phyloP scores from a whole-genome alignment of 768 basidiomycete genomes.

The Candolleomyces eurysporus region DNA sequence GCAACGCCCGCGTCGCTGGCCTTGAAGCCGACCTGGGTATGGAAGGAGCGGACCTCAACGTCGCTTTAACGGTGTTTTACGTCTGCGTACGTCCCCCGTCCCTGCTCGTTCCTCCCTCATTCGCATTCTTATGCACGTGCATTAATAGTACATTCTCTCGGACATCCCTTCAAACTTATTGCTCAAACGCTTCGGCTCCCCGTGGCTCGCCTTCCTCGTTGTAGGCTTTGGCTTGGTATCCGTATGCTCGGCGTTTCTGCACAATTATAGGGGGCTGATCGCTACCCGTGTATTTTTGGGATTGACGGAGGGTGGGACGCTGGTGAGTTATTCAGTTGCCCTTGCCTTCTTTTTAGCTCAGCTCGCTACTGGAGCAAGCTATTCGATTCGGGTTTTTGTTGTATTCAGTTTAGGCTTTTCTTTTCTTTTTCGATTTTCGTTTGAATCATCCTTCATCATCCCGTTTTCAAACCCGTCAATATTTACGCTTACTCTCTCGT shows the following conservation, averaged over 20 bases:
- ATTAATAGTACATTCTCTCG: slow-evolving; percentile 36
- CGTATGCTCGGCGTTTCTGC: slow-evolving; percentile 38
- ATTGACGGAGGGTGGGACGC: slow-evolving; percentile 39
- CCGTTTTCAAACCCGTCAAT: too few relatives aligned
- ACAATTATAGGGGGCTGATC: slow-evolving; percentile 30
- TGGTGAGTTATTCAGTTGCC: slow-evolving; percentile 24
- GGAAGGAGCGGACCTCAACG: slow-evolving; percentile 39
- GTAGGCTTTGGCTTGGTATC: slow-evolving; percentile 36
- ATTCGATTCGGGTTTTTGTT: too few relatives aligned
- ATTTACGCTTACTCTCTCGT: too few relatives aligned
- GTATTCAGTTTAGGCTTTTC: not conserved
- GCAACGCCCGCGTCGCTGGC: slow-evolving; percentile 23
- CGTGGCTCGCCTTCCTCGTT: slow-evolving; percentile 38
- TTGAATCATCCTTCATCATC: too few relatives aligned
- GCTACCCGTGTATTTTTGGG: slow-evolving; percentile 38
- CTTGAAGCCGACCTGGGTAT: slow-evolving; percentile 40
- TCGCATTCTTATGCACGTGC: not conserved
- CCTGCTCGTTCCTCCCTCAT: too few relatives aligned
- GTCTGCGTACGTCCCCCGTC: slow-evolving; percentile 31
- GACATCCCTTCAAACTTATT: slow-evolving; percentile 51
- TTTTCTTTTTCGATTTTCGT: not conserved
- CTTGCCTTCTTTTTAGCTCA: not conserved
- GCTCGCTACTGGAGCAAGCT: too few relatives aligned
- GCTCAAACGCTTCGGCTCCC: slow-evolving; percentile 42
- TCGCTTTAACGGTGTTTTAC: slow-evolving; percentile 41